Conservation (phyloP, 2,329 filamentous ascomycete genomes). For the Spiromastix sp. region DNA sequence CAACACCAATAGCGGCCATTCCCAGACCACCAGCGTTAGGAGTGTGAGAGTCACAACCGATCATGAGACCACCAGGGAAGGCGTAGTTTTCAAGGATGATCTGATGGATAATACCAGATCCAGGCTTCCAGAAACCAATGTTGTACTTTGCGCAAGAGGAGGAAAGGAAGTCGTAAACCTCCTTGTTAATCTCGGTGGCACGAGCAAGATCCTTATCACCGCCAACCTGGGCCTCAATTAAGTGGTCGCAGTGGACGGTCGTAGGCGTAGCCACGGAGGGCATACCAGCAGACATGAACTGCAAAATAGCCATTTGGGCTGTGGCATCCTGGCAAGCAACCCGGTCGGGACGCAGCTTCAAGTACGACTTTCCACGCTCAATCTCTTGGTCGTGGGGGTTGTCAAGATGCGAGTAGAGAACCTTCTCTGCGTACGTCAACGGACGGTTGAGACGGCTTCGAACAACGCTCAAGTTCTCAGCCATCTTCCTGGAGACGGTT, state of each 20-base stretch:
- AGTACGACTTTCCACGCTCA: constrained; percentile 87
- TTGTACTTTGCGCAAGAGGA: constrained; percentile 97
- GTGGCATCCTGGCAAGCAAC: constrained; percentile 99
- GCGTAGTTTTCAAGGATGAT: constrained; percentile 98
- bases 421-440: constrained; percentile 94
- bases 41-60: constrained; percentile 96
- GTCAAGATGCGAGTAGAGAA: constrained; percentile 96
- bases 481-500: constrained; percentile 71
- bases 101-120: constrained; percentile 98
- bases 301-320: constrained; percentile 97
- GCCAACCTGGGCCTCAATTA: constrained; percentile 95
- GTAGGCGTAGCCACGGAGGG: constrained; percentile 85
- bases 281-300: constrained; percentile 99
- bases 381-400: constrained; percentile 95
- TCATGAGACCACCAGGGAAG: constrained; percentile 95
- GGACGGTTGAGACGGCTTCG: constrained; percentile 82
- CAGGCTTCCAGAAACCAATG: constrained; percentile 99
- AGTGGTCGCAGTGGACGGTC: constrained; percentile 97
- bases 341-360: constrained; percentile 92
- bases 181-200: constrained; percentile 91
- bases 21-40: constrained; percentile 94
- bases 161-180: constrained; percentile 96
- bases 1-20: constrained; percentile 90
- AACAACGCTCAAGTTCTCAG: constrained; percentile 89
- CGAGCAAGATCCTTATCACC: constrained; percentile 87